Base-by-base conservation (phyloP, 2,329 filamentous ascomycete genomes). In the Colletotrichum liaoningense region DNA sequence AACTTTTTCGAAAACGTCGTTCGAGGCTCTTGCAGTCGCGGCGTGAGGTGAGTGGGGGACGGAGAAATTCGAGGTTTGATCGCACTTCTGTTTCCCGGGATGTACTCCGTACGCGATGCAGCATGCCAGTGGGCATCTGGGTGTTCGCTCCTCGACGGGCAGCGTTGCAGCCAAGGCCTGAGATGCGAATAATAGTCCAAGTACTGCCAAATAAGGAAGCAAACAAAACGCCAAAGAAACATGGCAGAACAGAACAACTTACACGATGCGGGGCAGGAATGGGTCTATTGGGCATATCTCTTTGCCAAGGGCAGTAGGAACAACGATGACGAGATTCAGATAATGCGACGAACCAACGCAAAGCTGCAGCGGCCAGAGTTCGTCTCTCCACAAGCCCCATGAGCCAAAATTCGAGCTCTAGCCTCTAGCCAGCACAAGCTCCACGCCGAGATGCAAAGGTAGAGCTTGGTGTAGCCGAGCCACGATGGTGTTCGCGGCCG, bases 11-110 rank as follows among this genome's bases (percentile, higher is more conserved):
- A 33, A 49, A n/a, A 49, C 42, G 42, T 63, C 66, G 64, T 54
- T 60, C 70, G 59, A 73, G 59, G 26, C 59, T 73, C 55, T 60
- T 69, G 59, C 55, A 59, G 46, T 66, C 49, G 49, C 60, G 67
- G 71, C 67, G 24, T 65, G 46, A 57, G 35, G 8, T 62, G 67
- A 56, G 67, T 71, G 67, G 67, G 67, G 67, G 62, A 73, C 67
- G 24, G 14, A 30, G 42, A 24, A 33, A 14, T 11, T 49, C 16
- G 30, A 56, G 46, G 59, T 65, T 64, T 69, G 66, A 60, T 57
- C 46, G 35, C 33, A 33, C 38, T 16, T 16, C 38, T 42, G 38
- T 42, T 42, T 42, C 38, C 38, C 38, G 38, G 38, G 14, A 42
- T 42, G 14, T 5, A 42, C 38, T 42, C 38, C 63, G 52, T 19